Base-by-base conservation (phyloP, 1,284 basidiomycete species). In the Ustilago lituana region DNA sequence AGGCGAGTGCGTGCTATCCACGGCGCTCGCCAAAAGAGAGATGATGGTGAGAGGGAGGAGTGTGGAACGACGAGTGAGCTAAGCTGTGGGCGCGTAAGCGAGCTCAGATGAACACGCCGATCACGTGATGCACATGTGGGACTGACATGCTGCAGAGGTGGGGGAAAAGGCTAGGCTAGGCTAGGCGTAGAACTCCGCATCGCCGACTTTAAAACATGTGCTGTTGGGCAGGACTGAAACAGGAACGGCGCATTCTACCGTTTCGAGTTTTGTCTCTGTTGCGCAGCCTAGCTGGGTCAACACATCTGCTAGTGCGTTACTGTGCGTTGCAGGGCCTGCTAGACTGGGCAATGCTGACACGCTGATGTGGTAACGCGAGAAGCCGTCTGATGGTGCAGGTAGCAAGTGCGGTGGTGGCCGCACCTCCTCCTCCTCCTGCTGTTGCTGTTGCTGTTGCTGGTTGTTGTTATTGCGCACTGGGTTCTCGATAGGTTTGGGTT, bases 191-290 rank as follows among this genome's bases (percentile, higher is more conserved):
- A 79, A 70, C 17, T 63, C 62, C 2, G 72, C 74, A 23, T 73
- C 63, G 14, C 68, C 62, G 5, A 74, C 58, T 29, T 61, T 60
- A 37, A 68, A 74, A 23, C 62, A 65, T 8, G 77, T 76, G 27
- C 68, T 74, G 56, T 76, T 74, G 8, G 79, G 72, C 36, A 79
- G 43, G 32, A 81, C 68, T 12, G 46, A 55, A 2, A 81, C 57
- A 4, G 80, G 77, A 8, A 81, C 74, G 2, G 77, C 69, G 44
- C 78, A 80, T 41, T 81, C 80, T 14, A 81, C 78, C 9, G 79
- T 78, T 33, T 81, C 80, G 2, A 81, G 57, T 46, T 72, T 74
- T 10, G 70, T 70, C 43, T 76, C 74, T 20, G 29, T 39, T 2
- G 57, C 55, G 11, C 26, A 58, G 2, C 54, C 58, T 2, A 56